These are phyloP conservation scores for Lipomyces chichibuensis DNA, from an alignment of 805 yeast genomes.

Conservation along the genomic window DNA sequence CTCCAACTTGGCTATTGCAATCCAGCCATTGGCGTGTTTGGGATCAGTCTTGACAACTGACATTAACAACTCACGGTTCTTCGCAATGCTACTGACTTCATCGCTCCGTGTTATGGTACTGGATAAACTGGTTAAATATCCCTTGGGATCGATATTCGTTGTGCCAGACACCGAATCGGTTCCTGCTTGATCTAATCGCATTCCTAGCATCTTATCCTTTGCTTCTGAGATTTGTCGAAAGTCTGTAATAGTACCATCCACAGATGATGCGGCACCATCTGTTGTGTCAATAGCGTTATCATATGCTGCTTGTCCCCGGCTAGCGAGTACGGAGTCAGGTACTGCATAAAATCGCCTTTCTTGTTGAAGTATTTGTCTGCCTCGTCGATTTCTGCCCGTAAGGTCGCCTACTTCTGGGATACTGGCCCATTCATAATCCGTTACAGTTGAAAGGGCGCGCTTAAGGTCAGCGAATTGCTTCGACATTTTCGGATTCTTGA, in stretches of 20 bases:
- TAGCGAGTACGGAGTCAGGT: constrained; percentile 67
- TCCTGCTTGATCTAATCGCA: constrained; percentile 53
- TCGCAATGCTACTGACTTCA: constrained; percentile 57
- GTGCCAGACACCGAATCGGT: constrained; percentile 34
- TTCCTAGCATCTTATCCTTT: constrained; percentile 59
- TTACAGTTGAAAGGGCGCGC: constrained; percentile 58
- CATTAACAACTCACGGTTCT: constrained; percentile 62
- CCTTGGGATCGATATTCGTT: constrained; percentile 45
- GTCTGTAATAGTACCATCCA: constrained; percentile 46
- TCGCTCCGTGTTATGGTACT: constrained; percentile 29
- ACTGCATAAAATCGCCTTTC: constrained; percentile 77
- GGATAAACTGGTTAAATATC: constrained; percentile 51
- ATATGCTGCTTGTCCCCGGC: constrained; percentile 41
- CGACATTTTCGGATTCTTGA: constrained; percentile 46
- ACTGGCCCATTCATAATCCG: constrained; percentile 74
- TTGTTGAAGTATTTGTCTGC: constrained; percentile 56
- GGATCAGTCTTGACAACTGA: constrained; percentile 77
- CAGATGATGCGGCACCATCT: constrained; percentile 36
- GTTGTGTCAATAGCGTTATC: constrained; percentile 44
- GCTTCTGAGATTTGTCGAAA: constrained; percentile 64
- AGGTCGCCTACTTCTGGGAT: constrained; percentile 89
- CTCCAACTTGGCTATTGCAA: constrained; percentile 81
- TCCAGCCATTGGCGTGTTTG: constrained; percentile 75
- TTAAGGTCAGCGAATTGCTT: constrained; percentile 72
- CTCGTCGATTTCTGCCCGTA: constrained; percentile 76